Conservation (phyloP, 176 grass and related monocot species). For the Aegilops tauschii region DNA sequence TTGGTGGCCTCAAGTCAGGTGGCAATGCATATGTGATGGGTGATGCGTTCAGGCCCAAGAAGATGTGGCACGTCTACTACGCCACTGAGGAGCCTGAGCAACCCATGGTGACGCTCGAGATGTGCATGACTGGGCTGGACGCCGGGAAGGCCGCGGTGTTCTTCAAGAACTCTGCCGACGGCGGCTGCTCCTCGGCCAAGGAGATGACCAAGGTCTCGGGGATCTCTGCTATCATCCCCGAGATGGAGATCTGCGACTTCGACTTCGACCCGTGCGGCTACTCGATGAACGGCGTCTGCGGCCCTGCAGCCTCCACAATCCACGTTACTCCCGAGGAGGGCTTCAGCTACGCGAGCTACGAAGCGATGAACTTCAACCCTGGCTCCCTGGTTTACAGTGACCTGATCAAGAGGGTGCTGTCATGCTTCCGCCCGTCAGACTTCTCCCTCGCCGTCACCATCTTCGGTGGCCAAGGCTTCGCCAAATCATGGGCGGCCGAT, state of each 20-base stretch:
- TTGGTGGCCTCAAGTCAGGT: slow-evolving; percentile 69
- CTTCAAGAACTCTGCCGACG: slow-evolving; percentile 64
- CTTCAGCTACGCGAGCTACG: slow-evolving; percentile 97
- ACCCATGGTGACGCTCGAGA: slow-evolving; percentile 82
- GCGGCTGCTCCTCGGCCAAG: slow-evolving; percentile 36
- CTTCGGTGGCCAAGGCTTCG: slow-evolving; percentile 55
- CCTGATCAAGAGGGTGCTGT: slow-evolving; percentile 57
- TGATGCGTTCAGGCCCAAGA: slow-evolving; percentile 54
- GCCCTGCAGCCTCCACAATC: slow-evolving; percentile 60
- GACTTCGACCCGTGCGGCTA: slow-evolving; percentile 89
- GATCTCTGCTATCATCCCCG: slow-evolving; percentile 78
- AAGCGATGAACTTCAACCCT: slow-evolving; percentile 71
- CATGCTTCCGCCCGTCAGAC: slow-evolving; percentile 56
- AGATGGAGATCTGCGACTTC: slow-evolving; percentile 91
- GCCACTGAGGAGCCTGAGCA: slow-evolving; percentile 69
- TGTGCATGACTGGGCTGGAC: slow-evolving; percentile 87
- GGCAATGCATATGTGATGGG: slow-evolving; percentile 71
- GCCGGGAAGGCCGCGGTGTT: slow-evolving; percentile 53
- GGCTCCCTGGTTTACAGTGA: slow-evolving; percentile 48
- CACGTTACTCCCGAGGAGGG: slow-evolving; percentile 86
- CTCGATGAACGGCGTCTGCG: slow-evolving; percentile 77
- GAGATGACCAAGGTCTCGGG: slow-evolving; percentile 76
- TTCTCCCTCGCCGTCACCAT: slow-evolving; percentile 82
- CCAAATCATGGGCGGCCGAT: slow-evolving; percentile 54
- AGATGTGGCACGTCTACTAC: slow-evolving; percentile 85